A percentile compares a stretch with the other conserved stretches of the same genome.
phyloP scores from a whole-genome alignment of 148 eudicot genomes.

The Drosera capensis region DNA sequence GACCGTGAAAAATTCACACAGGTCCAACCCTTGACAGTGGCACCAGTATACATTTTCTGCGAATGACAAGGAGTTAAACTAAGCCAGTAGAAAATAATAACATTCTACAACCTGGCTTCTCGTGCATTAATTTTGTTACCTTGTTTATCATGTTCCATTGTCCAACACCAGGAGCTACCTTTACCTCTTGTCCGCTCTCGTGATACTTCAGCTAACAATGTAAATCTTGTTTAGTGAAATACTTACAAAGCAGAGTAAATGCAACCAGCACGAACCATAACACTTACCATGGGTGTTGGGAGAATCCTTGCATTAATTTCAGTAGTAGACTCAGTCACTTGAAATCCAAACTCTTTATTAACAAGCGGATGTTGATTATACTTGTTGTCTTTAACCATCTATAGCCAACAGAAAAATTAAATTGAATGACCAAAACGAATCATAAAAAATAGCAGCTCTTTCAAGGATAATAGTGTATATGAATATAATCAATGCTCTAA shows the following conservation, averaged over 20 bases:
- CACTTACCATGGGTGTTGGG: conserved; percentile 56
- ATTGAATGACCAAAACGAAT: not conserved
- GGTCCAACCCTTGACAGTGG: conserved; percentile 37
- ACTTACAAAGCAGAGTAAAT: not conserved
- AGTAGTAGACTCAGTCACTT: conserved; percentile 19
- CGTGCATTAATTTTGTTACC: no score
- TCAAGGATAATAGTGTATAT: not conserved
- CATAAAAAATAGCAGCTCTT: not conserved
- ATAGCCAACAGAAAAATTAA: conserved; percentile 4
- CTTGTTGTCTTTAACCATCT: conserved; percentile 40
- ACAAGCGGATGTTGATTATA: conserved; percentile 27
- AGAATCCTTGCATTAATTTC: conserved; percentile 65
- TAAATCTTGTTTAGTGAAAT: not conserved
- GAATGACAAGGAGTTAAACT: not conserved
- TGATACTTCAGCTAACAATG: conserved; percentile 47
- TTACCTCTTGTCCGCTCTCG: conserved; percentile 24
- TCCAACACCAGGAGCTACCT: conserved; percentile 50
- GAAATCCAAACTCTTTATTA: conserved; percentile 49
- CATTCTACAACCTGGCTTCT: not conserved
- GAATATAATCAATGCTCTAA: no score
- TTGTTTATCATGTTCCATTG: conserved; percentile 83
- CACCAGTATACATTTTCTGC: conserved; percentile 78
- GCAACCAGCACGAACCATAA: not conserved
- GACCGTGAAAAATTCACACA: conserved; percentile 46
- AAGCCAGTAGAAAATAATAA: not conserved